These are phyloP conservation scores for Verticillium alfalfae DNA, from an alignment of 2,329 filamentous ascomycete genomes.

Conservation along the genomic window DNA sequence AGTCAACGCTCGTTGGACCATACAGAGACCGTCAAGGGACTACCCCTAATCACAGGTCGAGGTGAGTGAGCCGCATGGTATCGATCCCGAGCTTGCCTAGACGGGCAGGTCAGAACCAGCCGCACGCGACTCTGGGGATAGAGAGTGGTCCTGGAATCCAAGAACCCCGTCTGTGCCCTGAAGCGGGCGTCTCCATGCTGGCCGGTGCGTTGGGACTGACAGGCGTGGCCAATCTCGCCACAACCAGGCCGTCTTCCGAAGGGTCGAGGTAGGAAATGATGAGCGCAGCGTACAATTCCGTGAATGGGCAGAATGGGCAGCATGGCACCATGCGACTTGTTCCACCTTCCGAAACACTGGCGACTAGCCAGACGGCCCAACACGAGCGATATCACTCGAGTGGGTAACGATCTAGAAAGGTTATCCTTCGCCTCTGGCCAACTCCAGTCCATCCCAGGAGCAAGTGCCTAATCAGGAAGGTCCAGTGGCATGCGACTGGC, in stretches of 20 bases:
- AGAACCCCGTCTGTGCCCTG: neutral
- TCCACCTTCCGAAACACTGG: neutral
- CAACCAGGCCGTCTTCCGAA: neutral
- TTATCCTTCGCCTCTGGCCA: neutral
- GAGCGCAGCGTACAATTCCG: neutral
- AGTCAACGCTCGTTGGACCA: neutral
- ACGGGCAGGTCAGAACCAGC: neutral
- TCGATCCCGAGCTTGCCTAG: neutral
- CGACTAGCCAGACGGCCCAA: neutral
- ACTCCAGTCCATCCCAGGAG: slow-evolving; percentile 4
- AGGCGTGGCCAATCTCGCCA: neutral
- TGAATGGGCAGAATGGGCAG: neutral
- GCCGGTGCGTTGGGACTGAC: neutral
- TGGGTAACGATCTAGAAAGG: slow-evolving; percentile 2
- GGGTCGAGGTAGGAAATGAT: neutral
- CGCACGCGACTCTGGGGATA: neutral
- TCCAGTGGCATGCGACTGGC: slow-evolving; percentile 4
- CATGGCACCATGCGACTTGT: neutral
- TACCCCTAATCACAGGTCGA: neutral
- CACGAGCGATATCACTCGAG: slow-evolving; percentile 2
- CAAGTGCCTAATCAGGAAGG: slow-evolving; percentile 11
- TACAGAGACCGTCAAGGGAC: neutral
- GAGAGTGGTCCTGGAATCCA: neutral
- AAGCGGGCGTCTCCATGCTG: neutral
- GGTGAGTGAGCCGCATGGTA: neutral